Conservation (phyloP, 2,329 filamentous ascomycete genomes). For the Aciculosporium take region DNA sequence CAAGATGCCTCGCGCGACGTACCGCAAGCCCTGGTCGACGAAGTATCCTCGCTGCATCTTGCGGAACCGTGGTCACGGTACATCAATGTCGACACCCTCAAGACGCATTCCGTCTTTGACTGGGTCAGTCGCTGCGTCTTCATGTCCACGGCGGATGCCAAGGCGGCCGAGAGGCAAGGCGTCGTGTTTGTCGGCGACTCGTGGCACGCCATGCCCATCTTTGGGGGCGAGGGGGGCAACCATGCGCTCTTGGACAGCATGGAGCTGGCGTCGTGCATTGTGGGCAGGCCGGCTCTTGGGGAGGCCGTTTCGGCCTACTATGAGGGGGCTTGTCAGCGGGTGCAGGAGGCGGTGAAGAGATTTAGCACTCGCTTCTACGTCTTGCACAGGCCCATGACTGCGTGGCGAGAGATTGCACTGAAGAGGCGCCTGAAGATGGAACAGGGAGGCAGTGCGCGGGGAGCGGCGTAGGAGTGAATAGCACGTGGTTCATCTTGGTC, state of each 20-base stretch:
- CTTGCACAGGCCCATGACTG: not conserved
- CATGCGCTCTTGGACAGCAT: not conserved
- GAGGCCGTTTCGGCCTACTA: not conserved
- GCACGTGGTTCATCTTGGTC: no score
- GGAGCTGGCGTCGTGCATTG: not conserved
- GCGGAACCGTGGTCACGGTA: not conserved
- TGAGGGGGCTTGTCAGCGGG: not conserved
- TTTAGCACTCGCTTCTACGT: not conserved
- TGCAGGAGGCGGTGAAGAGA: not conserved
- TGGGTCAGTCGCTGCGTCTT: slow-evolving; percentile 1
- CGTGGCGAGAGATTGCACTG: not conserved
- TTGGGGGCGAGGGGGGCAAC: not conserved
- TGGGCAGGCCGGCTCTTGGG: not conserved
- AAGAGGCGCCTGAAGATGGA: not conserved
- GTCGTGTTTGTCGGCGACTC: not conserved
- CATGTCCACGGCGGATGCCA: not conserved
- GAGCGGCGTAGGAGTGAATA: no score
- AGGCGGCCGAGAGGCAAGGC: not conserved
- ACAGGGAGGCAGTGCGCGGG: not conserved
- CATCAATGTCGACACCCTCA: not conserved
- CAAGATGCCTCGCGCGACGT: not conserved
- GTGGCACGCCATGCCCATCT: slow-evolving; percentile 1
- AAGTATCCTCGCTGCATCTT: not conserved
- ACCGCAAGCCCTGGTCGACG: not conserved
- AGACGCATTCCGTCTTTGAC: not conserved